These are phyloP conservation scores for Cercospora sesami DNA, from an alignment of 2,329 filamentous ascomycete species.

Conservation along the genomic window DNA sequence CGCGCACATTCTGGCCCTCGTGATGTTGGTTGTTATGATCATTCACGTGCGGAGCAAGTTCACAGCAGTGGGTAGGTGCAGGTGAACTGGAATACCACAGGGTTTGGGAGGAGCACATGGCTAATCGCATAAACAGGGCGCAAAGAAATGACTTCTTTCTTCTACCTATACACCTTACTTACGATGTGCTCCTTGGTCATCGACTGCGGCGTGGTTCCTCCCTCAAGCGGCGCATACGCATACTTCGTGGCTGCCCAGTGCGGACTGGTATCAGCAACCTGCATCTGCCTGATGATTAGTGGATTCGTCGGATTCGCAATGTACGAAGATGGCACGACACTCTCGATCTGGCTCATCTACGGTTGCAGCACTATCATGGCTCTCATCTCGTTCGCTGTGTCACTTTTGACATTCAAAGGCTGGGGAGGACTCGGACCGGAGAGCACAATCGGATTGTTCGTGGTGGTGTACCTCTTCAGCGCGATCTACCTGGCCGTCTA, in stretches of 20 bases:
- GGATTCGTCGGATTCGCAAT: conserved; percentile 98
- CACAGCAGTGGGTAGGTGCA: conserved; percentile 81
- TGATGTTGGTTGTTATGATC: conserved; percentile 97
- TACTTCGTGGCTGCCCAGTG: conserved; percentile 90
- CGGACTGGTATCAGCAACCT: conserved; percentile 79
- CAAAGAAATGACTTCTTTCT: conserved; percentile 81
- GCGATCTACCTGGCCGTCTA: conserved; percentile 85
- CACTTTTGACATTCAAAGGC: conserved; percentile 86
- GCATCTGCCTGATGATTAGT: conserved; percentile 90
- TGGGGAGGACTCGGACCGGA: conserved; percentile 84
- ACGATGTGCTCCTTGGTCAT: conserved; percentile 86
- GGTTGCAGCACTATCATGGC: conserved; percentile 78
- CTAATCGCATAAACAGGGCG: conserved; percentile 51
- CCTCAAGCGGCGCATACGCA: conserved; percentile 74
- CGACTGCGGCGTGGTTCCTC: conserved; percentile 88
- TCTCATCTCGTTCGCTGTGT: conserved; percentile 79
- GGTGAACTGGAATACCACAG: neutral
- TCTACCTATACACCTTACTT: conserved; percentile 92
- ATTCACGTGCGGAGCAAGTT: conserved; percentile 96
- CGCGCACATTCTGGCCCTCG: conserved; percentile 84
- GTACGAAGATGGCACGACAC: conserved; percentile 91
- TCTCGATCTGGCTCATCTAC: conserved; percentile 91
- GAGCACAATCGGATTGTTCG: conserved; percentile 85
- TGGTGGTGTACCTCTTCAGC: conserved; percentile 88
- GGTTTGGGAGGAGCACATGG: neutral